Percentiles rank a stretch among this genome's conserved stretches.
Evolutionary conservation across 768 basidiomycete species (phyloP).

Genomic region (Kwoniella sp.): DNA sequence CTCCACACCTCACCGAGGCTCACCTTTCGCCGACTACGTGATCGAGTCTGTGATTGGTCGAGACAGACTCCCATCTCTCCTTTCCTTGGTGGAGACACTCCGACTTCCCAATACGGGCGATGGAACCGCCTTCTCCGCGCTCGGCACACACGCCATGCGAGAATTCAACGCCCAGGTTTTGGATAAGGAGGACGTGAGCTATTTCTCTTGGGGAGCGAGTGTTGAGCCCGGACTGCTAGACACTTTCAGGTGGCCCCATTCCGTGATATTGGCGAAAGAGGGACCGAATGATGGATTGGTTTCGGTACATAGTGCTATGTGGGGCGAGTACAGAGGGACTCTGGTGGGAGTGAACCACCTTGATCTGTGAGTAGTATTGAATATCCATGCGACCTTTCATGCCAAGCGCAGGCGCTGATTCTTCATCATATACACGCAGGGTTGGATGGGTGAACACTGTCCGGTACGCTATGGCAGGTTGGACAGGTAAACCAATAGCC

Average conservation of each 20-base stretch:
- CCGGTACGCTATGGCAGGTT: constrained; percentile 83
- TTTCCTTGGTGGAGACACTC: constrained; percentile 65
- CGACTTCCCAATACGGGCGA: constrained; percentile 92
- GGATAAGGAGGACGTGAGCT: constrained; percentile 74
- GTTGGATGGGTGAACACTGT: constrained; percentile 91
- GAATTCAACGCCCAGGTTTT: constrained; percentile 85
- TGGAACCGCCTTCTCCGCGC: constrained; percentile 85
- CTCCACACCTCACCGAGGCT: constrained; percentile 91
- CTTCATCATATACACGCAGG: constrained; percentile 33
- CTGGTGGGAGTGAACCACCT: constrained; percentile 86
- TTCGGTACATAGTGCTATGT: constrained; percentile 79
- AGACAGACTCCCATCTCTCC: constrained; percentile 57
- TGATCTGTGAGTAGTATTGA: constrained; percentile 48
- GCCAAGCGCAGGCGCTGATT: too few species aligned
- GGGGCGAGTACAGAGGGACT: constrained; percentile 97
- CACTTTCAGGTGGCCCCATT: constrained; percentile 76
- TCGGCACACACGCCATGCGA: constrained; percentile 82
- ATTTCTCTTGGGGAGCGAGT: constrained; percentile 93
- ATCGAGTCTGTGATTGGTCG: constrained; percentile 56
- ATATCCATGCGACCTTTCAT: background rate
- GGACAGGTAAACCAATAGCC: constrained; percentile 83
- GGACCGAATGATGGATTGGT: constrained; percentile 95
- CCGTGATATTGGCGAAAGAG: constrained; percentile 78
- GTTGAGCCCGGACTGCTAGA: constrained; percentile 89
- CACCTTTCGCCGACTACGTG: constrained; percentile 82